Evolutionary conservation across 306 rosid genomes (phyloP).

Genomic region (Geum urbanum): DNA sequence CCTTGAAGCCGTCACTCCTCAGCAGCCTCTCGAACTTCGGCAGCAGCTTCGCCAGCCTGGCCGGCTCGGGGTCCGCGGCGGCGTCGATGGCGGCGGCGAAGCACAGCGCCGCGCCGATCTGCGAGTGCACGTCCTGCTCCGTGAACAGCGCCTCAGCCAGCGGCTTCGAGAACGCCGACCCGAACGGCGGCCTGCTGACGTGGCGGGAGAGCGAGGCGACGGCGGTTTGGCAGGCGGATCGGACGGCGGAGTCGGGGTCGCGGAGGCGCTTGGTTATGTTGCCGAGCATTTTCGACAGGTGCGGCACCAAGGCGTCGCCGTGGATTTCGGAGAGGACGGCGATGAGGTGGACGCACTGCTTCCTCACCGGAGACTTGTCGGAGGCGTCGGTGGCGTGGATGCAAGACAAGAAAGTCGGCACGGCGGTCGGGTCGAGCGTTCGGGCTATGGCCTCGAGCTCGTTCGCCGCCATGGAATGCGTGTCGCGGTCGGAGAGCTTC

Average conservation of each 20-base stretch:
- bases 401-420: conserved; percentile 69
- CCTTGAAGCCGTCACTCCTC: conserved; percentile 67
- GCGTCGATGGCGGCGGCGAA: conserved; percentile 71
- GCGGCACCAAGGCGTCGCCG: conserved; percentile 65
- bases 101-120: conserved; percentile 82
- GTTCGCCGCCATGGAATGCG: conserved; percentile 55
- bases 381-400: conserved; percentile 75
- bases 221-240: conserved; percentile 81
- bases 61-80: conserved; percentile 69
- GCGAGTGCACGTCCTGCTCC: conserved; percentile 82
- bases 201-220: conserved; percentile 62
- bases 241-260: conserved; percentile 83
- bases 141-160: conserved; percentile 78
- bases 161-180: conserved; percentile 60
- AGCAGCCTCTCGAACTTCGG: conserved; percentile 76
- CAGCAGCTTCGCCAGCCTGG: conserved; percentile 61
- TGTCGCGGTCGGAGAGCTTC: conserved; percentile 94
- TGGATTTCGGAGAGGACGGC: conserved; percentile 62
- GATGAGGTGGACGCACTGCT: conserved; percentile 70
- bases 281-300: conserved; percentile 59
- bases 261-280: conserved; percentile 71
- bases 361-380: conserved; percentile 79
- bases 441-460: conserved; percentile 82
- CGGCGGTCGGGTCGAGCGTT: conserved; percentile 43
- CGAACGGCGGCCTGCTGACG: conserved; percentile 66